Evolutionary conservation across 495 filamentous ascomycete species (phyloP).

Genomic region (Saxophila tyrrhenica): DNA sequence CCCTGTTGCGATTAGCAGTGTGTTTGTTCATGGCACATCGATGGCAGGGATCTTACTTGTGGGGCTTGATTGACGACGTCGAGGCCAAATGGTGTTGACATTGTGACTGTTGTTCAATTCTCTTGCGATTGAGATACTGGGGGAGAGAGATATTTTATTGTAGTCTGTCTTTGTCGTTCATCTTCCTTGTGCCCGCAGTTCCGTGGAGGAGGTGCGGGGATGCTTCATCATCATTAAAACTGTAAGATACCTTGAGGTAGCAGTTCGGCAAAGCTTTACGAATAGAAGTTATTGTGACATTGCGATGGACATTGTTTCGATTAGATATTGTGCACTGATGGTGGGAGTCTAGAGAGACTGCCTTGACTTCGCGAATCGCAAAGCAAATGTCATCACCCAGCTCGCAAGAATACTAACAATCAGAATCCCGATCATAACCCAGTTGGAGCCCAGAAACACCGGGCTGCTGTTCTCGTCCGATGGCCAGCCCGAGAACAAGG

Average conservation of each 20-base stretch:
- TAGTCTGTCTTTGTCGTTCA: no score
- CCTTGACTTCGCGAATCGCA: background rate
- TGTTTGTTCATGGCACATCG: no score
- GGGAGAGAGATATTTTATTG: no score
- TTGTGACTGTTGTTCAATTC: background rate
- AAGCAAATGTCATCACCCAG: constrained; percentile 2
- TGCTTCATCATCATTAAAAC: no score
- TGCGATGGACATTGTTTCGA: no score
- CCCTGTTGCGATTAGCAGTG: no score
- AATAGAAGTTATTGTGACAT: no score
- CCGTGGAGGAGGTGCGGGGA: background rate
- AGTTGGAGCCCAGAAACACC: constrained; percentile 72
- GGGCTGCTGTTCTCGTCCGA: constrained; percentile 57
- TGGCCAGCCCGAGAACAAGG: constrained; percentile 76
- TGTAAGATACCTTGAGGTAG: no score
- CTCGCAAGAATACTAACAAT: constrained; percentile 52
- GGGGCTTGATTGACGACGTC: background rate
- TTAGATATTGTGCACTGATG: no score
- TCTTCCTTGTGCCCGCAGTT: background rate
- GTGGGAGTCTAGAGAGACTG: background rate
- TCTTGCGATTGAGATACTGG: no score
- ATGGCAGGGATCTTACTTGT: no score
- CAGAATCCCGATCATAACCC: constrained; percentile 80
- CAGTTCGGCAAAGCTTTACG: no score
- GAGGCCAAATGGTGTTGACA: background rate